These are phyloP conservation scores for Berkeleyomyces basicola DNA, from an alignment of 2,329 filamentous ascomycete species.

Conservation along the genomic window DNA sequence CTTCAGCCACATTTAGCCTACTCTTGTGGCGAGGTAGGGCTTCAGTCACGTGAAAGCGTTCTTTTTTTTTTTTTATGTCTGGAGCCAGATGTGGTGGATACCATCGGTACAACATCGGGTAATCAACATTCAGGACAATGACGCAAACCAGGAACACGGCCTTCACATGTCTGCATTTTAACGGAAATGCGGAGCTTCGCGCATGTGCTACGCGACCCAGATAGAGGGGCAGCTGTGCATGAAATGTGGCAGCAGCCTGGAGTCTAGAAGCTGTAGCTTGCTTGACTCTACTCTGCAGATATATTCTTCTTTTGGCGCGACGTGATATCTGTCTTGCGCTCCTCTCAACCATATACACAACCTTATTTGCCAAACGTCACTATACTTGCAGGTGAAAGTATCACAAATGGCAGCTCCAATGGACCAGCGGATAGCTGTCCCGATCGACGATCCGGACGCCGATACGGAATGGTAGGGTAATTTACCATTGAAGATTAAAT, in stretches of 20 bases:
- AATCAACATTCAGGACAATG: not conserved
- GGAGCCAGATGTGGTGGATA: not conserved
- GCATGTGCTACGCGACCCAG: not conserved
- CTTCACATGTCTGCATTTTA: not conserved
- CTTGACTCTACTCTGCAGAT: not conserved
- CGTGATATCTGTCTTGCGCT: not conserved
- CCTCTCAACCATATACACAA: not conserved
- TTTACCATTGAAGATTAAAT: not conserved
- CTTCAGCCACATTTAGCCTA: not conserved
- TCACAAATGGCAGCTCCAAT: conserved; percentile 39
- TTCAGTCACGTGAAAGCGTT: conserved; percentile 2
- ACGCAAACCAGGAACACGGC: not conserved
- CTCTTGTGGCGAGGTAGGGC: conserved; percentile 11
- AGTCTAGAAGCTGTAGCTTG: not conserved
- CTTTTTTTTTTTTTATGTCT: not conserved
- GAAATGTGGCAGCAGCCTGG: not conserved
- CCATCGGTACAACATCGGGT: not conserved
- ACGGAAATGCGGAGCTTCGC: not conserved
- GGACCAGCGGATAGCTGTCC: conserved; percentile 56
- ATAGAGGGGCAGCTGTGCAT: not conserved
- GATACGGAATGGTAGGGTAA: conserved; percentile 80
- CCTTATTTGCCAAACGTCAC: not conserved
- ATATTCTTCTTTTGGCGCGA: not conserved
- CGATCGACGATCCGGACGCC: conserved; percentile 86
- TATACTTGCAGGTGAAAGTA: not conserved